These are phyloP conservation scores for Senna tora DNA, from an alignment of 306 rosid genomes.

Conservation along the genomic window DNA sequence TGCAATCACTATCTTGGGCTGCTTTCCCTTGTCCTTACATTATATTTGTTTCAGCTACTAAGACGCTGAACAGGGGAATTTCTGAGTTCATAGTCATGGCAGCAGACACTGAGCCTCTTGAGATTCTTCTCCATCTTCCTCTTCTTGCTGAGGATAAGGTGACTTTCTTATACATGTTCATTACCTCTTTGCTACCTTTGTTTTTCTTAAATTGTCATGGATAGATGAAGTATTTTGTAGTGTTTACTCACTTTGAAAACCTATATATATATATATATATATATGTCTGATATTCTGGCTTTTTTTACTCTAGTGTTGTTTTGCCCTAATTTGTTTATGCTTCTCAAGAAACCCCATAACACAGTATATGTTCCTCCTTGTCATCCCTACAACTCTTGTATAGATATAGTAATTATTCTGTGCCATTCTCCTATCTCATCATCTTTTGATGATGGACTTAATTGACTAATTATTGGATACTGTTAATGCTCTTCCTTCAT, in stretches of 20 bases:
- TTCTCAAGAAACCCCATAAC: not conserved
- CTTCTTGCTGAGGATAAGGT: slow-evolving; percentile 91
- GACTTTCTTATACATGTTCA: not conserved
- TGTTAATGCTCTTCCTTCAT: not conserved
- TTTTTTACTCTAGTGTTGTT: not conserved
- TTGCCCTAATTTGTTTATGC: not conserved
- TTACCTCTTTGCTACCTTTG: not conserved
- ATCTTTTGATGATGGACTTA: not conserved
- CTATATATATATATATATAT: too few species aligned
- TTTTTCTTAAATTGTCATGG: not conserved
- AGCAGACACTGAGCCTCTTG: slow-evolving; percentile 84
- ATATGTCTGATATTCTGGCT: not conserved
- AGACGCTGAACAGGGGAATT: slow-evolving; percentile 81
- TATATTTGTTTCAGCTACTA: slow-evolving; percentile 63
- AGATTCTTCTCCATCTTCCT: slow-evolving; percentile 91
- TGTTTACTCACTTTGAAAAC: not conserved
- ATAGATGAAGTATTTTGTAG: not conserved
- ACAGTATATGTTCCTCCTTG: not conserved
- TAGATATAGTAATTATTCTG: not conserved
- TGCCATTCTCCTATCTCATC: not conserved
- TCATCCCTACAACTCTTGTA: not conserved
- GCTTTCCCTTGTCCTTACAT: not conserved
- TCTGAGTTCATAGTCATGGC: slow-evolving; percentile 91
- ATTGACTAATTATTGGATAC: not conserved
- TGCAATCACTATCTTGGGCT: not conserved